A percentile compares a stretch with the other conserved stretches of the same genome.
Evolutionary conservation across 1,284 basidiomycete genomes (phyloP).

Genomic region (Ustilago trichophora): DNA sequence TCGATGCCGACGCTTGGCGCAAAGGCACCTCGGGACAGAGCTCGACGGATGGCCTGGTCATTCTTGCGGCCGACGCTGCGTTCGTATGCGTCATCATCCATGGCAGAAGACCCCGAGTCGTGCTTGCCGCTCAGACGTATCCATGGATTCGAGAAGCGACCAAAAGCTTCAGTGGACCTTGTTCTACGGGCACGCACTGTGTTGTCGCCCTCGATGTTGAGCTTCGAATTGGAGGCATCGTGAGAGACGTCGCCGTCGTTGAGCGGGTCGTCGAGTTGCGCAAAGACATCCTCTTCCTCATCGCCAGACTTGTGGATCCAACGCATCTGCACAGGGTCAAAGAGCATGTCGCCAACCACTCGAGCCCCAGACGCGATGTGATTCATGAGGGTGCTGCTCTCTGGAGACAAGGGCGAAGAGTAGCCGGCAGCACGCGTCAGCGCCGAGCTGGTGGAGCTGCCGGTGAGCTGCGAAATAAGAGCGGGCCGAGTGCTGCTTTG

Average conservation of each 20-base stretch:
- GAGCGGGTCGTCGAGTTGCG: slow-evolving; percentile 27
- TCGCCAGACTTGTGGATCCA: slow-evolving; percentile 83
- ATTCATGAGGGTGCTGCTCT: slow-evolving; percentile 33
- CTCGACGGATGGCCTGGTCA: slow-evolving; percentile 19
- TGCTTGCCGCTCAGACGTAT: slow-evolving; percentile 9
- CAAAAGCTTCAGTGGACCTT: slow-evolving; percentile 26
- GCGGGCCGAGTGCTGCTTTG: slow-evolving; percentile 89
- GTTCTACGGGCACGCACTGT: slow-evolving; percentile 39
- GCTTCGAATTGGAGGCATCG: neutral
- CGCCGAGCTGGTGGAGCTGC: slow-evolving; percentile 37
- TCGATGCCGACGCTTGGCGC: slow-evolving; percentile 35
- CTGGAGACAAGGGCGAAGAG: slow-evolving; percentile 25
- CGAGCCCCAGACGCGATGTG: slow-evolving; percentile 69
- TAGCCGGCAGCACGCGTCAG: slow-evolving; percentile 25
- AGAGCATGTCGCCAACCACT: slow-evolving; percentile 95
- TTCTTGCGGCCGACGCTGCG: slow-evolving; percentile 20
- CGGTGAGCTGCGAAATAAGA: slow-evolving; percentile 72
- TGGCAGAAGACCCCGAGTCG: neutral
- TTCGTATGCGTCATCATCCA: slow-evolving; percentile 10
- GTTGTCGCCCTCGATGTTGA: slow-evolving; percentile 19
- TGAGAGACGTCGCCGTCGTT: slow-evolving; percentile 11
- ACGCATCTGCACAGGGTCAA: slow-evolving; percentile 90
- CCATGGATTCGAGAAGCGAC: slow-evolving; percentile 20
- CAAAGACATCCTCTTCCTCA: slow-evolving; percentile 72
- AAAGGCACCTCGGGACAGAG: slow-evolving; percentile 13